A percentile compares a stretch with the other conserved stretches of the same genome.
phyloP scores from a whole-genome alignment of 2,329 filamentous ascomycete genomes.

The Penicillium psychrosexuale region DNA sequence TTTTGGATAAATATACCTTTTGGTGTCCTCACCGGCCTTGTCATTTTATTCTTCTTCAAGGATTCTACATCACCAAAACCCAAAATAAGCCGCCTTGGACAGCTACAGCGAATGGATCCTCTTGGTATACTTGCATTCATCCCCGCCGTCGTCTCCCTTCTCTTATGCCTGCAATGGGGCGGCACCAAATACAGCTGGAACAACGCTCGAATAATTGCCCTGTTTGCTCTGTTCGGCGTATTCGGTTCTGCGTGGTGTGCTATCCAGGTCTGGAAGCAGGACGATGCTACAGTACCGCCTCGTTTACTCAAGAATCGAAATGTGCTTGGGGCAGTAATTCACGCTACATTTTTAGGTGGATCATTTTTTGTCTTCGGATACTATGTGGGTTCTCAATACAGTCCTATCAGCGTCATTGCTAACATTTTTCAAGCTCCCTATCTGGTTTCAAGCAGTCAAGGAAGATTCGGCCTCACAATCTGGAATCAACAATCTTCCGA shows the following conservation, averaged over 20 bases:
- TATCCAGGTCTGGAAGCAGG: slow-evolving; percentile 41
- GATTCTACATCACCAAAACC: slow-evolving; percentile 22
- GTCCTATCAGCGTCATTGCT: not conserved
- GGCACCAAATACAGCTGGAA: slow-evolving; percentile 47
- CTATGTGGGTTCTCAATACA: slow-evolving; percentile 32
- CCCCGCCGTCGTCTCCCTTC: slow-evolving; percentile 45
- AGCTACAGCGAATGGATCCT: slow-evolving; percentile 38
- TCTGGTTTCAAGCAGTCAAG: slow-evolving; percentile 44
- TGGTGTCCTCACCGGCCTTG: slow-evolving; percentile 29
- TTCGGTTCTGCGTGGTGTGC: slow-evolving; percentile 43
- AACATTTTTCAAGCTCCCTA: slow-evolving; percentile 36
- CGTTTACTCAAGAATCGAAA: slow-evolving; percentile 45
- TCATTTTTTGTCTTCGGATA: slow-evolving; percentile 47
- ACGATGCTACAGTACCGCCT: slow-evolving; percentile 47
- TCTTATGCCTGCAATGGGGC: slow-evolving; percentile 50
- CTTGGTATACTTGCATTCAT: slow-evolving; percentile 47
- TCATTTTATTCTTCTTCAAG: slow-evolving; percentile 36
- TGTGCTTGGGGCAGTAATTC: slow-evolving; percentile 42
- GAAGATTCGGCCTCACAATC: slow-evolving; percentile 33
- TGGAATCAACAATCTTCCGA: slow-evolving; percentile 39
- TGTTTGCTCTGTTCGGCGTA: slow-evolving; percentile 51
- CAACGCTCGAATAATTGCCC: slow-evolving; percentile 44
- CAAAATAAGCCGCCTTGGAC: slow-evolving; percentile 18
- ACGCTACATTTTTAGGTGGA: slow-evolving; percentile 44
- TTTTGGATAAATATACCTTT: slow-evolving; percentile 43